Evolutionary conservation across 177 flowering plant genomes (phyloP).

Genomic region (Telopea speciosissima): DNA sequence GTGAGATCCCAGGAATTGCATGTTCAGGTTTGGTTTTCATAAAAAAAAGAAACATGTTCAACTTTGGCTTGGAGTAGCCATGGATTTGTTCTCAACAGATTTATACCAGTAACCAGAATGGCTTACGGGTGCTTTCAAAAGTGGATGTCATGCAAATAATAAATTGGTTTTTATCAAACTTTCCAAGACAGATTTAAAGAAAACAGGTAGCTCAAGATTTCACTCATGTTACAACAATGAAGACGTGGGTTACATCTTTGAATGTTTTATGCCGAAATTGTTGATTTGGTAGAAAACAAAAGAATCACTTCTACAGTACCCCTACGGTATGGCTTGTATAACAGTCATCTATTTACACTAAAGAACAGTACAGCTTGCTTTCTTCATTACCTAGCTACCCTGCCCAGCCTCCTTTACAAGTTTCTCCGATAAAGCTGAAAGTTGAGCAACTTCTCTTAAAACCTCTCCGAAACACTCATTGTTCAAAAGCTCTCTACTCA

Average conservation of each 20-base stretch:
- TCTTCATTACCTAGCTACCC: conserved; percentile 7
- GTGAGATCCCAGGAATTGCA: too few relatives aligned
- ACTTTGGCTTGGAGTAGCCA: too few relatives aligned
- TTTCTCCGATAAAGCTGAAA: conserved; percentile 54
- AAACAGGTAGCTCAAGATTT: conserved; percentile 1
- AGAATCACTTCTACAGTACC: background rate
- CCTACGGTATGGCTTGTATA: conserved; percentile 4
- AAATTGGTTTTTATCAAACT: too few relatives aligned
- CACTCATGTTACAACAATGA: conserved; percentile 2
- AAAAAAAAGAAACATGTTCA: too few relatives aligned
- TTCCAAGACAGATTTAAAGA: too few relatives aligned
- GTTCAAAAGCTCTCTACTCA: conserved; percentile 4
- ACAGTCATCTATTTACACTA: conserved; percentile 8
- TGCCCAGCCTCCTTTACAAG: conserved; percentile 59
- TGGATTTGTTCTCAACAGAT: too few relatives aligned
- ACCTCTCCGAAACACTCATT: conserved; percentile 31
- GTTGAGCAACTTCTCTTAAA: conserved; percentile 37
- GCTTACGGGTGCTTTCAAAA: too few relatives aligned
- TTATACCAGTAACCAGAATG: too few relatives aligned
- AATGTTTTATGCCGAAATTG: background rate
- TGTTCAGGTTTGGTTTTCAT: too few relatives aligned
- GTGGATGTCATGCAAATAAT: too few relatives aligned
- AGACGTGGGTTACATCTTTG: background rate
- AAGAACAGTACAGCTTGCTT: background rate
- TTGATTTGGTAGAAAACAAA: background rate